These are phyloP conservation scores for Panicum miliaceum DNA, from an alignment of 176 grass and related monocot genomes.

Conservation along the genomic window DNA sequence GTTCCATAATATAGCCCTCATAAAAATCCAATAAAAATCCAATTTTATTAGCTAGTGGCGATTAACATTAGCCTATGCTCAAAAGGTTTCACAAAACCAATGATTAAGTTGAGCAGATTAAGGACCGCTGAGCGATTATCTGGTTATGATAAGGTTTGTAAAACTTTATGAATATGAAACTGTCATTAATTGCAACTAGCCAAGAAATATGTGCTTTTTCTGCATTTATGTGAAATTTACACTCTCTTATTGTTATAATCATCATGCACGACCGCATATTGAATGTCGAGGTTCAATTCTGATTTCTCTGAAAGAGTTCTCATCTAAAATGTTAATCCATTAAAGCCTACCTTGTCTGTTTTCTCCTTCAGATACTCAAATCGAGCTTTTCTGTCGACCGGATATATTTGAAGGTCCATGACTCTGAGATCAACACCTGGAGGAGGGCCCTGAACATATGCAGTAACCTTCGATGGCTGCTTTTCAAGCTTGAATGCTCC, in stretches of 20 bases:
- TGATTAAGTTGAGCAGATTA: neutral
- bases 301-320: neutral
- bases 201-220: constrained; percentile 10
- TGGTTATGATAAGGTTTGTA: neutral
- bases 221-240: neutral
- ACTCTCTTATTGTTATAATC: neutral
- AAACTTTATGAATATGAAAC: constrained; percentile 1
- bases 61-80: neutral
- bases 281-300: constrained; percentile 14
- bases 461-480: constrained; percentile 60
- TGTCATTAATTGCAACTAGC: constrained; percentile 1
- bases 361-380: constrained; percentile 70
- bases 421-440: constrained; percentile 75
- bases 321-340: neutral
- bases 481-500: constrained; percentile 81
- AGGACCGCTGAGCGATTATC: neutral
- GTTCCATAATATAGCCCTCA: neutral
- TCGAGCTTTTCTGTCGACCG: constrained; percentile 61
- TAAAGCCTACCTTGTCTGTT: constrained; percentile 61
- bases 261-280: neutral
- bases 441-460: constrained; percentile 71
- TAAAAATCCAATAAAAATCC: constrained; percentile 9
- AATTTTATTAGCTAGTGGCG: neutral
- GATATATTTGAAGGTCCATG: constrained; percentile 64
- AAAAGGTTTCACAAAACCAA: neutral